Percentiles rank a stretch among this genome's conserved stretches.
Evolutionary conservation across 495 filamentous ascomycete species (phyloP).

Genomic region (Podospora pseudoanserina): DNA sequence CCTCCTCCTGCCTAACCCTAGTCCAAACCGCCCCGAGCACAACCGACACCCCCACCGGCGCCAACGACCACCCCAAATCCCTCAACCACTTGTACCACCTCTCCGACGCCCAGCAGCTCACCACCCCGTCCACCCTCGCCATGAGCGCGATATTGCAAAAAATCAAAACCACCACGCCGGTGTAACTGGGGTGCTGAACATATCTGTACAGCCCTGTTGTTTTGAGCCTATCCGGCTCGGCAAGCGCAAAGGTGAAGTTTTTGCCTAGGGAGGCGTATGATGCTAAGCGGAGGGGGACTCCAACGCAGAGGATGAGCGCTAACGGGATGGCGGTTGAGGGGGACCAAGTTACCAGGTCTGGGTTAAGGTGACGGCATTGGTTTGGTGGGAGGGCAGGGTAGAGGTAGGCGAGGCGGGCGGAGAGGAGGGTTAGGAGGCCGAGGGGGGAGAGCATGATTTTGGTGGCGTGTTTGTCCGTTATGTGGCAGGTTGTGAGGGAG

Average conservation of each 20-base stretch:
- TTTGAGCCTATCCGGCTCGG: conserved; percentile 40
- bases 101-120: conserved; percentile 35
- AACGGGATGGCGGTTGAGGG: conserved; percentile 21
- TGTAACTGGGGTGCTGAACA: conserved; percentile 51
- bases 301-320: conserved; percentile 31
- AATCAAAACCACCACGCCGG: conserved; percentile 26
- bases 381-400: conserved; percentile 30
- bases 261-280: conserved; percentile 40
- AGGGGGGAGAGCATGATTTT: conserved; percentile 11
- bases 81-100: conserved; percentile 25
- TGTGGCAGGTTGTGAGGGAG: conserved; percentile 14
- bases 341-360: conserved; percentile 34
- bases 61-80: conserved; percentile 16
- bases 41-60: conserved; percentile 8
- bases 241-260: conserved; percentile 49
- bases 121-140: conserved; percentile 24
- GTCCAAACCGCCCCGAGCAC: conserved; percentile 13
- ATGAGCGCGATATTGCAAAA: conserved; percentile 22
- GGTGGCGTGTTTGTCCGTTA: conserved; percentile 13
- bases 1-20: conserved; percentile 41
- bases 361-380: conserved; percentile 23
- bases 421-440: conserved; percentile 18
- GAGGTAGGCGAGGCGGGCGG: conserved; percentile 12
- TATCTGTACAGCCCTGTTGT: conserved; percentile 45
- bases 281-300: conserved; percentile 33